These are phyloP conservation scores for Urtica urens DNA, from an alignment of 306 rosid genomes.

Conservation along the genomic window DNA sequence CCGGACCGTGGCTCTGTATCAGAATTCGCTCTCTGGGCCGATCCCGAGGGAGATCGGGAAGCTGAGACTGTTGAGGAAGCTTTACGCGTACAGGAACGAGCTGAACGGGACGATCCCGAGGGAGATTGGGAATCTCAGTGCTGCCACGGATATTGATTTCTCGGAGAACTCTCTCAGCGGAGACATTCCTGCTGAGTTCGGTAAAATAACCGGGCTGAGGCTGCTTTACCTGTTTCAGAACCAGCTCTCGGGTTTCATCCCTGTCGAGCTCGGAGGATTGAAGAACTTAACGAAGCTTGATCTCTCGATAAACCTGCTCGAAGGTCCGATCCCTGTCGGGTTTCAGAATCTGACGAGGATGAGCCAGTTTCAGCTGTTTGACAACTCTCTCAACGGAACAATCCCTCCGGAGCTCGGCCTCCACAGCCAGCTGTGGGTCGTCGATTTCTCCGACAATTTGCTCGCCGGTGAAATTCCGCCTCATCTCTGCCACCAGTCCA, in stretches of 20 bases:
- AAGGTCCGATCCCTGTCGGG: slow-evolving; percentile 62
- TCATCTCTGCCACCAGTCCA: slow-evolving; percentile 54
- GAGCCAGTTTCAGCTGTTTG: slow-evolving; percentile 71
- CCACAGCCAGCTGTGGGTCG: slow-evolving; percentile 77
- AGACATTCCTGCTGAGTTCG: slow-evolving; percentile 58
- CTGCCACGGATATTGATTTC: slow-evolving; percentile 55
- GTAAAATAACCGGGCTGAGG: slow-evolving; percentile 47
- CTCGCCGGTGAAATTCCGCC: slow-evolving; percentile 70
- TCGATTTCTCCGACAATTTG: slow-evolving; percentile 64
- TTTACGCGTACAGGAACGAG: slow-evolving; percentile 68
- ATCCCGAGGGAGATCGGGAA: slow-evolving; percentile 71
- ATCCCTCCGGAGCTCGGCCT: slow-evolving; percentile 68
- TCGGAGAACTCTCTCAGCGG: slow-evolving; percentile 72
- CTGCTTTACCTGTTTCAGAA: slow-evolving; percentile 84
- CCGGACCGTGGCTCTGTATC: slow-evolving; percentile 60
- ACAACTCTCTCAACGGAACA: slow-evolving; percentile 59
- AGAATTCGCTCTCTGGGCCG: slow-evolving; percentile 52
- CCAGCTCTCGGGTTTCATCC: slow-evolving; percentile 75
- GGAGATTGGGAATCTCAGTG: slow-evolving; percentile 79
- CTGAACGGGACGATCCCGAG: slow-evolving; percentile 92
- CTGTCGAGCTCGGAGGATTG: slow-evolving; percentile 53
- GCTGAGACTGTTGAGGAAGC: slow-evolving; percentile 44
- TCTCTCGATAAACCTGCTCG: slow-evolving; percentile 76
- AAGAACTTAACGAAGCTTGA: slow-evolving; percentile 57
- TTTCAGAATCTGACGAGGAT: slow-evolving; percentile 49